A percentile compares a stretch with the other conserved stretches of the same genome.
phyloP scores from a whole-genome alignment of 2,329 filamentous ascomycete species.

The Xylogone sp. region DNA sequence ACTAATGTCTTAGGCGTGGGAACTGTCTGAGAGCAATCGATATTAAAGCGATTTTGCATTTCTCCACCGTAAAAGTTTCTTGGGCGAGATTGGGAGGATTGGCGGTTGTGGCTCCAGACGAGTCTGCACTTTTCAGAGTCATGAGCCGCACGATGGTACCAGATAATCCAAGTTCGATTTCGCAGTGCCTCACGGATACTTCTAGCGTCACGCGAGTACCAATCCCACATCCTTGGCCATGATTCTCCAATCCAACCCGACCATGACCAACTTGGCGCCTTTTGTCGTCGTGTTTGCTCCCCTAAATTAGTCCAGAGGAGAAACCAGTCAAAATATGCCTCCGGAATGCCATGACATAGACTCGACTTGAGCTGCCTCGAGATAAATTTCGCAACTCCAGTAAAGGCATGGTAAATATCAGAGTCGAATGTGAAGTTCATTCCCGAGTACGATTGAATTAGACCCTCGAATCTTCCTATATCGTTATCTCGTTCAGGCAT shows the following conservation, averaged over 20 bases:
- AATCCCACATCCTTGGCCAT: too few species aligned
- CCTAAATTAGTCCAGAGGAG: not conserved
- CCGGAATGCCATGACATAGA: not conserved
- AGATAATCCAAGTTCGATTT: not conserved
- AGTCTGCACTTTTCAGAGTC: too few species aligned
- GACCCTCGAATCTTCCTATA: not conserved
- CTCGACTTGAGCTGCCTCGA: not conserved
- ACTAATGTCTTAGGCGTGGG: too few species aligned
- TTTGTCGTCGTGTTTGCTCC: not conserved
- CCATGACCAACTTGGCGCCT: not conserved
- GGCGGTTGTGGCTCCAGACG: too few species aligned
- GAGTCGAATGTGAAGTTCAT: not conserved
- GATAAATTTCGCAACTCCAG: not conserved
- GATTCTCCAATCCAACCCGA: not conserved
- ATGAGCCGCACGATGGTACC: not conserved
- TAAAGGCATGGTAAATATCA: not conserved
- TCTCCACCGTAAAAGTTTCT: too few species aligned
- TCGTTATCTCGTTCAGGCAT: not conserved
- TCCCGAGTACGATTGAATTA: not conserved
- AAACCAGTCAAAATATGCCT: not conserved
- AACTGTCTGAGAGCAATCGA: too few species aligned
- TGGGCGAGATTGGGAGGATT: too few species aligned
- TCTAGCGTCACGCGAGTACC: too few species aligned
- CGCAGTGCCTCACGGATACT: not conserved
- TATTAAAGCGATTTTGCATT: too few species aligned